Percentiles rank a stretch among this genome's conserved stretches.
phyloP scores from a whole-genome alignment of 2,329 filamentous ascomycete genomes.

The Paraconiothyrium brasiliense region DNA sequence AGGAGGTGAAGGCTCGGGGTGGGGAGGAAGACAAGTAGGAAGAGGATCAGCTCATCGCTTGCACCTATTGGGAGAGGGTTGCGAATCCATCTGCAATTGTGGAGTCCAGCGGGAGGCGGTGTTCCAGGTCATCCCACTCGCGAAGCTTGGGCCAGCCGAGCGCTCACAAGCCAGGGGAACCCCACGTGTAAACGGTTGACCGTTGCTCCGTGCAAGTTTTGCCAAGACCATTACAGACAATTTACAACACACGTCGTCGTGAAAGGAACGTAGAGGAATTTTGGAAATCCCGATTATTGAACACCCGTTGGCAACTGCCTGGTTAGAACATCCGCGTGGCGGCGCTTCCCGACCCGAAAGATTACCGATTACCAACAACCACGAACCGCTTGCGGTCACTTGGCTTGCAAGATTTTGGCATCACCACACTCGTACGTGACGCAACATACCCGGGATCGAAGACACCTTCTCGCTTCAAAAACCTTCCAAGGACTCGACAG shows the following conservation, averaged over 20 bases:
- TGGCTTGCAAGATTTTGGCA: constrained; percentile 29
- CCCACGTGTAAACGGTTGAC: constrained; percentile 15
- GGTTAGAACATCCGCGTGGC: neutral
- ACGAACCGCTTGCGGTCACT: constrained; percentile 12
- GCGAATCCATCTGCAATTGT: constrained; percentile 2
- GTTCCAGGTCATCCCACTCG: constrained; percentile 3
- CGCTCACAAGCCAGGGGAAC: neutral
- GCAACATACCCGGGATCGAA: too few relatives aligned
- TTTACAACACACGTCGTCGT: neutral
- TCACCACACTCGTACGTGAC: constrained; percentile 16
- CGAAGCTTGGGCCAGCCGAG: constrained; percentile 22
- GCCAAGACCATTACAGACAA: neutral
- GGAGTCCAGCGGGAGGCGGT: constrained; percentile 4
- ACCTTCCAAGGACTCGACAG: neutral
- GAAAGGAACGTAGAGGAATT: neutral
- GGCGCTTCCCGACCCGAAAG: constrained; percentile 12
- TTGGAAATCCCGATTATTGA: neutral
- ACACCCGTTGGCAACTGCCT: neutral
- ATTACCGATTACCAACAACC: constrained; percentile 12
- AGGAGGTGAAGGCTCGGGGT: constrained; percentile 9
- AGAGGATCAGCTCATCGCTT: constrained; percentile 12
- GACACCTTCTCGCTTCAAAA: neutral
- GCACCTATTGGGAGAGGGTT: neutral
- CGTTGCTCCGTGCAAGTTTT: neutral
- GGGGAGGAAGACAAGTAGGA: neutral